These are phyloP conservation scores for Sclerotinia spermophila DNA, from an alignment of 2,329 filamentous ascomycete genomes.

Conservation along the genomic window DNA sequence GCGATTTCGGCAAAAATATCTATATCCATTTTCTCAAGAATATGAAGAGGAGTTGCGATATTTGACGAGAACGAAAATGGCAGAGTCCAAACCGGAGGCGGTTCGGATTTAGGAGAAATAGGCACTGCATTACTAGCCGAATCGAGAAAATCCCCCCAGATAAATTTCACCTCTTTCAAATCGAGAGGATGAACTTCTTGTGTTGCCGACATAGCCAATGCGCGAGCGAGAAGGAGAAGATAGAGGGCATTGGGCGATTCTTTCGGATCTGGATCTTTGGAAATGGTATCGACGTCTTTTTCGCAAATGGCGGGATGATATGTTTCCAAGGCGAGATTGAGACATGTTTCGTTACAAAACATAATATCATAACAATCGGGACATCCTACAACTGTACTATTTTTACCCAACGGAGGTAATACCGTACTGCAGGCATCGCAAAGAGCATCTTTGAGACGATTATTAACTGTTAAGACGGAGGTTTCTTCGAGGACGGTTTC, in stretches of 20 bases:
- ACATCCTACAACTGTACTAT: conserved; percentile 51
- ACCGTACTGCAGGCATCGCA: conserved; percentile 85
- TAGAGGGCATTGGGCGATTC: conserved; percentile 61
- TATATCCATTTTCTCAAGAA: conserved; percentile 81
- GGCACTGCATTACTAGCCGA: conserved; percentile 51
- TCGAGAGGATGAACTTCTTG: conserved; percentile 60
- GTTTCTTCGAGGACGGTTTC: conserved; percentile 77
- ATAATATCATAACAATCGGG: conserved; percentile 62
- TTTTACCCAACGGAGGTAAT: conserved; percentile 56
- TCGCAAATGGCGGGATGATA: conserved; percentile 66
- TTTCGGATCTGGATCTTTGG: conserved; percentile 57
- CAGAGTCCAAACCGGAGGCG: conserved; percentile 62
- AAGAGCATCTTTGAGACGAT: conserved; percentile 77
- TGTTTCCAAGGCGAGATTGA: conserved; percentile 52
- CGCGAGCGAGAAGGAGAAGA: conserved; percentile 57
- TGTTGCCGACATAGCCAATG: conserved; percentile 60
- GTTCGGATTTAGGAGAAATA: conserved; percentile 50
- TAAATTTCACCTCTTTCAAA: conserved; percentile 61
- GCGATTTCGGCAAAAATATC: conserved; percentile 62
- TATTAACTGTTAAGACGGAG: conserved; percentile 84
- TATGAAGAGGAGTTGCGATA: conserved; percentile 68
- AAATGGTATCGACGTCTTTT: conserved; percentile 61
- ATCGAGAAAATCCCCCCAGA: conserved; percentile 65
- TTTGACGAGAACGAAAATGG: conserved; percentile 77
- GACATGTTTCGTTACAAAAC: conserved; percentile 61